Percentiles rank a stretch among this genome's conserved stretches.
These are phyloP conservation scores for Fomitopsis betulina DNA, from an alignment of 1,284 basidiomycete species.

Conservation along the genomic window DNA sequence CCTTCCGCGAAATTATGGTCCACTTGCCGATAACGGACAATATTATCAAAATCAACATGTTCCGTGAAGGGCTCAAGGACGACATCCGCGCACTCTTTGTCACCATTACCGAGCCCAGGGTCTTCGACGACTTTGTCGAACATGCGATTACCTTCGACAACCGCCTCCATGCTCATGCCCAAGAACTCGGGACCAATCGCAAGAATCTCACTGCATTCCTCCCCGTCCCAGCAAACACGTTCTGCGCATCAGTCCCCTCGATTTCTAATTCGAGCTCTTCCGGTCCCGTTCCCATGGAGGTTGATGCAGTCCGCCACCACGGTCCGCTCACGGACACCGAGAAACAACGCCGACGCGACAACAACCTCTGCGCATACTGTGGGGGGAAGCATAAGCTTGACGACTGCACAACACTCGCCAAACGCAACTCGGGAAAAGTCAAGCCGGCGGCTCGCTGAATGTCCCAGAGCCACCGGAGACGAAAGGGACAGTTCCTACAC, in stretches of 20 bases:
- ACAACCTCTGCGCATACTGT: conserved; percentile 28
- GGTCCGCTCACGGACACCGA: conserved; percentile 15
- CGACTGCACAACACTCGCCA: conserved; percentile 24
- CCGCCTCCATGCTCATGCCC: not conserved
- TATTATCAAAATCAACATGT: too few species aligned
- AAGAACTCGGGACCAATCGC: not conserved
- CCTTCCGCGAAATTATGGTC: not conserved
- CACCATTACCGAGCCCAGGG: not conserved
- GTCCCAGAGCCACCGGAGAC: too few species aligned
- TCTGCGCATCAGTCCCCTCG: too few species aligned
- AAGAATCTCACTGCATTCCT: not conserved
- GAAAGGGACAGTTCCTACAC: conserved; percentile 18
- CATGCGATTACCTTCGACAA: conserved; percentile 7
- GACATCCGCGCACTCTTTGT: too few species aligned
- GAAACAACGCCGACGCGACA: conserved; percentile 16
- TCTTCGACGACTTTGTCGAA: conserved; percentile 9
- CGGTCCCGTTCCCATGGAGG: conserved; percentile 11
- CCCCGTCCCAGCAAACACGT: too few species aligned
- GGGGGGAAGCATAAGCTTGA: conserved; percentile 20
- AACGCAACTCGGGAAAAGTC: conserved; percentile 29
- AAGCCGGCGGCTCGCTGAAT: conserved; percentile 18
- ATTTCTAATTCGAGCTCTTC: not conserved
- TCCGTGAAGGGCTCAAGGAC: too few species aligned
- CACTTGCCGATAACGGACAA: too few species aligned
- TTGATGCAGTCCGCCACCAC: conserved; percentile 7